These are phyloP conservation scores for Sclerotinia spermophila DNA, from an alignment of 2,329 filamentous ascomycete species.

Conservation along the genomic window DNA sequence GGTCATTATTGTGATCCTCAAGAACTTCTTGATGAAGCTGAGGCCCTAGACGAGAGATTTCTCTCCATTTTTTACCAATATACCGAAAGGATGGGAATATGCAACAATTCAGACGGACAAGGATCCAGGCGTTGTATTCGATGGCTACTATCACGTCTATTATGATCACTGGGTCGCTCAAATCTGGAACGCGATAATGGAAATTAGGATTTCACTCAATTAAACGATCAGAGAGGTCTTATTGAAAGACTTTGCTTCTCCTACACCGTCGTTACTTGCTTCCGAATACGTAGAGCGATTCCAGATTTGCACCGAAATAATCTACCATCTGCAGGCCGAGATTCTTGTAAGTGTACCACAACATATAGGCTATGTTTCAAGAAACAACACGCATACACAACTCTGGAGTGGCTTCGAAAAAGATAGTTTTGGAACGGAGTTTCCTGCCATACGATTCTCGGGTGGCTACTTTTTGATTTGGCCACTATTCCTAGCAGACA, in stretches of 20 bases:
- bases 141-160: conserved; percentile 33
- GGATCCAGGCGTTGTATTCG: conserved; percentile 30
- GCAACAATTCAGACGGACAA: conserved; percentile 28
- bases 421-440: background rate
- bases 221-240: conserved; percentile 30
- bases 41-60: conserved; percentile 31
- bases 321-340: conserved; percentile 26
- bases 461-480: conserved; percentile 33
- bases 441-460: conserved; percentile 19
- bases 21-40: conserved; percentile 24
- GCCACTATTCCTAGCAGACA: conserved; percentile 33
- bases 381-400: background rate
- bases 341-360: conserved; percentile 34
- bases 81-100: conserved; percentile 28
- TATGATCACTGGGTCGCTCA: conserved; percentile 31
- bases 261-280: conserved; percentile 20
- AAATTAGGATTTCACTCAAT: conserved; percentile 30
- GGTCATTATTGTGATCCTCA: background rate
- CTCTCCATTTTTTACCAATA: conserved; percentile 18
- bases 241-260: conserved; percentile 9
- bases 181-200: conserved; percentile 33
- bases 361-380: conserved; percentile 18
- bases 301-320: conserved; percentile 17
- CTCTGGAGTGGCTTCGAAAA: background rate
- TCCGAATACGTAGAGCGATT: conserved; percentile 20